These are phyloP conservation scores for Umbilicaria muhlenbergii DNA, from an alignment of 495 filamentous ascomycete species.

Conservation along the genomic window DNA sequence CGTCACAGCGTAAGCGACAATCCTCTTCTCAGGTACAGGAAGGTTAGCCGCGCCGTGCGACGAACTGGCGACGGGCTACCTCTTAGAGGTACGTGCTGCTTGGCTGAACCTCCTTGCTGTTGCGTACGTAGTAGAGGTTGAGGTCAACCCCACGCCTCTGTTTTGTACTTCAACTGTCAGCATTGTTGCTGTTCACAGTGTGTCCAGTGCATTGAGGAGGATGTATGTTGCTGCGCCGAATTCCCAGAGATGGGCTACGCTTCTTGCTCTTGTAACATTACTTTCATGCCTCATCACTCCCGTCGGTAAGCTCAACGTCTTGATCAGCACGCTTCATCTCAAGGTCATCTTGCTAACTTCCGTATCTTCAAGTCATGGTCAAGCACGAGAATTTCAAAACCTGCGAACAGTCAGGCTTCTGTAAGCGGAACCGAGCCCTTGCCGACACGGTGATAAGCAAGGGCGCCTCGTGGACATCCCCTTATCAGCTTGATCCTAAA, in stretches of 20 bases:
- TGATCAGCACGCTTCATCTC: too few species aligned
- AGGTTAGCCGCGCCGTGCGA: too few species aligned
- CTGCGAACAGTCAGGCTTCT: constrained; percentile 89
- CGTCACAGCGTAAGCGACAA: too few species aligned
- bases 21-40: too few species aligned
- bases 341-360: neutral
- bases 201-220: too few species aligned
- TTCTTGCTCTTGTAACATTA: constrained; percentile 29
- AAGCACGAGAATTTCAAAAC: constrained; percentile 96
- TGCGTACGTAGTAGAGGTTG: too few species aligned
- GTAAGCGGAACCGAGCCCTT: constrained; percentile 78
- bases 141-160: too few species aligned
- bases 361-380: constrained; percentile 44
- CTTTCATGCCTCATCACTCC: constrained; percentile 29
- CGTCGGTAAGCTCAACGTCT: constrained; percentile 26
- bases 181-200: too few species aligned
- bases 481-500: constrained; percentile 59
- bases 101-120: too few species aligned
- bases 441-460: constrained; percentile 57
- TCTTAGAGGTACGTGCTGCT: too few species aligned
- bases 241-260: constrained; percentile 40
- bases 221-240: constrained; percentile 13
- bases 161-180: too few species aligned
- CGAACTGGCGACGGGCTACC: too few species aligned
- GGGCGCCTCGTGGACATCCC: constrained; percentile 57